These are phyloP conservation scores for Oryza brachyantha DNA, from an alignment of 176 grass and related monocot species.

Conservation along the genomic window DNA sequence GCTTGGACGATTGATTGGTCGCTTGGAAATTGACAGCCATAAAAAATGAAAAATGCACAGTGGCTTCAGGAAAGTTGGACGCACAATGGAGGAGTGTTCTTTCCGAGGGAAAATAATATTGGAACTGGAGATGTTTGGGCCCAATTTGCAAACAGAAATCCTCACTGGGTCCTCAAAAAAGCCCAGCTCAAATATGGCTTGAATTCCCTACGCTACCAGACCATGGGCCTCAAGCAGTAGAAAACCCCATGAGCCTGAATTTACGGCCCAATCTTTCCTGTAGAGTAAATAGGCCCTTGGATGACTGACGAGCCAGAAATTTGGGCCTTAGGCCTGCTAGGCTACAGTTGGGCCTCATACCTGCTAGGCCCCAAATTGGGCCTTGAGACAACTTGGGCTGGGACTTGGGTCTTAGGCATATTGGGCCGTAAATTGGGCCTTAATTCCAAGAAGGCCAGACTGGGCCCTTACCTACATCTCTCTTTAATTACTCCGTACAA, in stretches of 20 bases:
- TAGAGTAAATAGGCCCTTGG: too few species aligned
- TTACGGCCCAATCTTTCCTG: too few species aligned
- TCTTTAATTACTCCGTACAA: too few species aligned
- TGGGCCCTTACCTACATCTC: not conserved
- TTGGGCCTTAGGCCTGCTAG: too few species aligned
- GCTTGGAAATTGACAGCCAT: not conserved
- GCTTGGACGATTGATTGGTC: not conserved
- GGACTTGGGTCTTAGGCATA: not conserved
- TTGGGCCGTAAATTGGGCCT: not conserved
- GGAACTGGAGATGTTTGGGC: not conserved
- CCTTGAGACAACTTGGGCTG: not conserved
- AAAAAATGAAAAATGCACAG: not conserved
- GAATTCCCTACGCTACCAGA: not conserved
- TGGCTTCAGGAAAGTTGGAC: not conserved
- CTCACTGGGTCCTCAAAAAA: not conserved
- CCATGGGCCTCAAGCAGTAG: too few species aligned
- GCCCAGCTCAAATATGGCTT: not conserved
- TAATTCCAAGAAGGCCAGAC: not conserved
- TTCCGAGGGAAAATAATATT: too few species aligned
- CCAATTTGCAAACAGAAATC: too few species aligned
- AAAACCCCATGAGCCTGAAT: too few species aligned
- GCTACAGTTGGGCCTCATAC: too few species aligned
- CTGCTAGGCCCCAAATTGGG: not conserved
- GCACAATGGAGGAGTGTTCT: not conserved
- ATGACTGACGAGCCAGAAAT: too few species aligned